Percentiles rank a stretch among this genome's conserved stretches.
Evolutionary conservation across 1,284 basidiomycete genomes (phyloP).

Genomic region (Marasmius sp.): DNA sequence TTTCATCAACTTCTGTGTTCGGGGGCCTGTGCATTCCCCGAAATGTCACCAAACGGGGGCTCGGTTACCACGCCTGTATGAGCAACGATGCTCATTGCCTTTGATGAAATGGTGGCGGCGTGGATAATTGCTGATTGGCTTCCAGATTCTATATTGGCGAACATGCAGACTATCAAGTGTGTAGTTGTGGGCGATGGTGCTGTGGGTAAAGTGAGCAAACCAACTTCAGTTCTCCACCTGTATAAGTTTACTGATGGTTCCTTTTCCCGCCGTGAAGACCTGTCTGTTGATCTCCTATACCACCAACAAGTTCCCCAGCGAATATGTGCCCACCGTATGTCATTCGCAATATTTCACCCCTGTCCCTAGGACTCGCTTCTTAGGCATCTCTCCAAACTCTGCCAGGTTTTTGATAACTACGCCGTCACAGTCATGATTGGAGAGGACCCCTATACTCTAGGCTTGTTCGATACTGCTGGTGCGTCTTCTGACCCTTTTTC

Average conservation of each 20-base stretch:
- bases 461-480: constrained; percentile 98
- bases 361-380: constrained; percentile 15
- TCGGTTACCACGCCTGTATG: constrained; percentile 9
- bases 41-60: constrained; percentile 8
- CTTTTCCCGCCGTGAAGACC: constrained; percentile 57
- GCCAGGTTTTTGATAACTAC: constrained; percentile 94
- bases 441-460: constrained; percentile 98
- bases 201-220: constrained; percentile 90
- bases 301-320: constrained; percentile 97
- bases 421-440: constrained; percentile 99
- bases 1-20: not conserved
- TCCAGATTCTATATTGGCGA: constrained; percentile 25
- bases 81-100: not conserved
- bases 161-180: constrained; percentile 97
- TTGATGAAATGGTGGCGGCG: constrained; percentile 5
- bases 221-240: constrained; percentile 14
- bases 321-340: constrained; percentile 98
- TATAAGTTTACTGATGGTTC: constrained; percentile 10
- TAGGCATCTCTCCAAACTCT: constrained; percentile 25
- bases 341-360: constrained; percentile 6
- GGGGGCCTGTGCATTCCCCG: not conserved
- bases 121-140: constrained; percentile 11
- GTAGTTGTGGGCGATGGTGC: constrained; percentile 99
- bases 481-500: constrained; percentile 21
- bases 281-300: constrained; percentile 99